These are phyloP conservation scores for Pittosporum tobira DNA, from an alignment of 129 eudicot species.

Conservation along the genomic window DNA sequence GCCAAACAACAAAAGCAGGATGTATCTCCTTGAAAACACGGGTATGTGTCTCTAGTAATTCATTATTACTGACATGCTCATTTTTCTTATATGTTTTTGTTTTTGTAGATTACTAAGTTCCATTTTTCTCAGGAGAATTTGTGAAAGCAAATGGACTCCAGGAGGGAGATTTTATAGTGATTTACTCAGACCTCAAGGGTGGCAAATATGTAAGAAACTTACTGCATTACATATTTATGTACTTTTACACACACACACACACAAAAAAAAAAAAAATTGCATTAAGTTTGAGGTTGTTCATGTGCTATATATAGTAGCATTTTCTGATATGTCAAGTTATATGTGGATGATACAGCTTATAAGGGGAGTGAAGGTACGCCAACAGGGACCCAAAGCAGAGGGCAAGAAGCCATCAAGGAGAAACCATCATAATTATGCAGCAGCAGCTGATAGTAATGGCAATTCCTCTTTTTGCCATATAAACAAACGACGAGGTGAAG, in stretches of 20 bases:
- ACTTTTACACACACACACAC: not conserved
- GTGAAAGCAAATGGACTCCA: slow-evolving; percentile 86
- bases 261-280: not conserved
- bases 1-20: slow-evolving; percentile 99
- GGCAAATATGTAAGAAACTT: slow-evolving; percentile 74
- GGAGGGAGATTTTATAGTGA: slow-evolving; percentile 93
- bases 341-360: slow-evolving; percentile 42
- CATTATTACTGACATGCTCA: not conserved
- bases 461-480: slow-evolving; percentile 25
- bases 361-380: slow-evolving; percentile 91
- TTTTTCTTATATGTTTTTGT: not conserved
- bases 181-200: slow-evolving; percentile 84
- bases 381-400: slow-evolving; percentile 48
- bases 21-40: slow-evolving; percentile 96
- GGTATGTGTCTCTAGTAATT: slow-evolving; percentile 25
- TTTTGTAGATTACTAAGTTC: not conserved
- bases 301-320: too few species aligned
- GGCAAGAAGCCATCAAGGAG: slow-evolving; percentile 52
- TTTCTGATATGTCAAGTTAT: not conserved
- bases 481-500: slow-evolving; percentile 21
- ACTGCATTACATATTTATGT: not conserved
- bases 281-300: too few species aligned
- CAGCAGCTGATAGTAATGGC: slow-evolving; percentile 26
- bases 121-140: slow-evolving; percentile 54
- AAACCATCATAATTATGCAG: slow-evolving; percentile 36